Conservation (phyloP, 2,329 filamentous ascomycete species). For the Bisporella sp. region DNA sequence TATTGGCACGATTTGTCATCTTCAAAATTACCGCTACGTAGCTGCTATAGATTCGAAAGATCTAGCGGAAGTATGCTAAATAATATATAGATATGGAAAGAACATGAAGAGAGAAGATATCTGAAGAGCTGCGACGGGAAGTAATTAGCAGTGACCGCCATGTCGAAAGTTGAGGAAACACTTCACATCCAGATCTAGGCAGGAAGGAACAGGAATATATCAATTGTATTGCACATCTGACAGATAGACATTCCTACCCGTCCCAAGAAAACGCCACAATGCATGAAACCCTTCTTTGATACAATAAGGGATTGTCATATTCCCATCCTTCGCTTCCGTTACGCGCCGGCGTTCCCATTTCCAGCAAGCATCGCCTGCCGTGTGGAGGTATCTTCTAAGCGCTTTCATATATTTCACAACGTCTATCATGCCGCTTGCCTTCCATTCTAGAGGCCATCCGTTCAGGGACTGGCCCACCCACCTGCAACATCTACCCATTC, state of each 20-base stretch:
- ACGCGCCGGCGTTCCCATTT: too few species aligned
- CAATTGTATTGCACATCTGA: background rate
- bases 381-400: background rate
- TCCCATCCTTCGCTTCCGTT: background rate
- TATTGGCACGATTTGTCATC: too few species aligned
- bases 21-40: too few species aligned
- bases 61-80: too few species aligned
- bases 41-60: too few species aligned
- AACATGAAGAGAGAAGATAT: too few species aligned
- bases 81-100: too few species aligned
- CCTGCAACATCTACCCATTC: slow-evolving; percentile 98
- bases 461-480: slow-evolving; percentile 61
- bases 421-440: background rate
- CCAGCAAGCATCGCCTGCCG: background rate
- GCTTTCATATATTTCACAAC: background rate
- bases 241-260: background rate
- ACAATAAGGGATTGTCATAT: background rate
- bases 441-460: background rate
- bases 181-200: too few species aligned
- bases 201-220: too few species aligned
- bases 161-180: too few species aligned
- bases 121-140: too few species aligned
- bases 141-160: too few species aligned
- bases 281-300: background rate
- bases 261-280: background rate